Evolutionary conservation across 352 stramenopile species (phyloP), one percentile per base, ranked within the genome.

Genomic region (Pythium phragmitis): DNA sequence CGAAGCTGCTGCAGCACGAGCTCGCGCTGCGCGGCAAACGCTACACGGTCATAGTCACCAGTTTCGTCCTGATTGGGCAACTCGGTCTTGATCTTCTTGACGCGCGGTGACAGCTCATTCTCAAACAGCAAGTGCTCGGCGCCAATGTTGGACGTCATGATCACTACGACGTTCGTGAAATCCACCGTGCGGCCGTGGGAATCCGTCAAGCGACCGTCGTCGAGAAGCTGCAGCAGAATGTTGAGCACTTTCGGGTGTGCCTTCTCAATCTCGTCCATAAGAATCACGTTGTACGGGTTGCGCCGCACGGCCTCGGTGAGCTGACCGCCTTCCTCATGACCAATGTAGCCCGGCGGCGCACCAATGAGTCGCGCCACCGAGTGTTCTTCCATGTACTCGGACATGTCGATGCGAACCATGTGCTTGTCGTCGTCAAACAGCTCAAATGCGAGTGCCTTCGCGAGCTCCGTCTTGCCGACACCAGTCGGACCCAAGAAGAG

Each of bases 261-360:
- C 72, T 99, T 99, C 76, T 99, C 97, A 36, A 99, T 96, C 69
- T 99, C 96, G 67, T 99, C 97, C 60, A 99, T 85, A 36, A 99
- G 75, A 7, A 99, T 86, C 50, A 99, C 96, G 19, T 97, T 97
- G 77, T 99, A 99, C 33, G 96, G 96, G 36, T 96, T 92, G 49
- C 94, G 79, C 16, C 97, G 91, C 21, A 99, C 94, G 7, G 95
- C 92, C 69, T 99, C 97, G 0, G 96, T 99, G 19, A 99, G 67
- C 63, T 99, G 93, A 2, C 97, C 97, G 28, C 95, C 94, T 68
- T 98, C 88, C 19, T 99, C 92, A 66, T 98, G 81, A 14, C 97
- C 96, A 51, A 99, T 80, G 71, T 99, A 99, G 48, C 96, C 97
- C 34, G 97, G 96, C 1, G 96, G 96, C 0, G 92, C 79, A n/a